Percentiles rank a stretch among this genome's conserved stretches.
These are phyloP conservation scores for Batkoa obscura DNA, from an alignment of 371 early-diverging fungal genomes.

Conservation along the genomic window DNA sequence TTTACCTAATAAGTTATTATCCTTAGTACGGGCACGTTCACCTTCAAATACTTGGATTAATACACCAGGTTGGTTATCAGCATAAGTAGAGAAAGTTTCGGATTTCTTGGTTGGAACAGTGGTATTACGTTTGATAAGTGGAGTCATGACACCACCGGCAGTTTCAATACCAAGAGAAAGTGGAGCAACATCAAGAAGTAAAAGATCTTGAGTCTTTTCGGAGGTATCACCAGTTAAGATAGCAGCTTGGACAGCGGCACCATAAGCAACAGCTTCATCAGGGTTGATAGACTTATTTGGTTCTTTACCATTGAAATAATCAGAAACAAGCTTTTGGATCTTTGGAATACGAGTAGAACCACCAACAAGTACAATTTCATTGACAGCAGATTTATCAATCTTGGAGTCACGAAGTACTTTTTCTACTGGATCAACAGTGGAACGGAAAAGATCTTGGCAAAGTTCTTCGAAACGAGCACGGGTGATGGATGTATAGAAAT, in stretches of 20 bases:
- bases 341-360: conserved; percentile 99
- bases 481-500: conserved; percentile 86
- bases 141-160: conserved; percentile 93
- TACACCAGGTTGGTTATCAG: conserved; percentile 97
- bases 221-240: conserved; percentile 71
- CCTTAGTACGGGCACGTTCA: conserved; percentile 89
- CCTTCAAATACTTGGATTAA: conserved; percentile 97
- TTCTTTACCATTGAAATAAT: conserved; percentile 96
- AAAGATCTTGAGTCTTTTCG: conserved; percentile 66
- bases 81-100: conserved; percentile 93
- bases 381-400: conserved; percentile 78
- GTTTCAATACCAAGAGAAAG: conserved; percentile 92
- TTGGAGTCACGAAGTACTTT: conserved; percentile 86
- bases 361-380: conserved; percentile 97
- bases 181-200: conserved; percentile 55
- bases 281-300: conserved; percentile 96
- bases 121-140: conserved; percentile 92
- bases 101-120: conserved; percentile 94
- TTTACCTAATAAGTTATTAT: conserved; percentile 90
- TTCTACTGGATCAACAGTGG: conserved; percentile 88
- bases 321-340: conserved; percentile 92
- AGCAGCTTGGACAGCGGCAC: conserved; percentile 96
- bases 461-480: conserved; percentile 97
- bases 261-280: conserved; percentile 97
- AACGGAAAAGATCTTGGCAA: conserved; percentile 82